phyloP scores from a whole-genome alignment of 164 flowering plant genomes.

The Macadamia integrifolia region DNA sequence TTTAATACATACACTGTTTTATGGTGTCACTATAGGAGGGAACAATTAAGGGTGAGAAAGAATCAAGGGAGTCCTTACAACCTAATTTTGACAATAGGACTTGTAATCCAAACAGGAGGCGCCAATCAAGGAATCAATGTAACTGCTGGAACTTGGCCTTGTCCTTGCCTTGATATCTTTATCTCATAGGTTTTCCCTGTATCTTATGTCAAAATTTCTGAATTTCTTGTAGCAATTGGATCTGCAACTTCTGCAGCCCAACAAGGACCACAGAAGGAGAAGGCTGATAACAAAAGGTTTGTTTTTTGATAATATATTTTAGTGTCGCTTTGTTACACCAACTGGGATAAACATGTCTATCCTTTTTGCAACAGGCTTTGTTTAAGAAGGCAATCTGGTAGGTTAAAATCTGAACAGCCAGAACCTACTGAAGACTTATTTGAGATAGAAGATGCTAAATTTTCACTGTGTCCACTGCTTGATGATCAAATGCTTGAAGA shows the following conservation, averaged over 20 bases:
- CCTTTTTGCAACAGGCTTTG: slow-evolving; percentile 31
- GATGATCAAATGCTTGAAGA: slow-evolving; percentile 14
- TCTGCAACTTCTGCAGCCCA: slow-evolving; percentile 15
- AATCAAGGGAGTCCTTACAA: slow-evolving; percentile 11
- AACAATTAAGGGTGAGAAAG: slow-evolving; percentile 14
- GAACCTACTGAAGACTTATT: slow-evolving; percentile 43
- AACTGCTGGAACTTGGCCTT: slow-evolving; percentile 12
- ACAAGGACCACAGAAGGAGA: slow-evolving; percentile 30
- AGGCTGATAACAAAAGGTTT: slow-evolving; percentile 49
- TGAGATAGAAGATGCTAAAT: slow-evolving; percentile 48
- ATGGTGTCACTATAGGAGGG: slow-evolving; percentile 18
- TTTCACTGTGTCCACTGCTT: slow-evolving; percentile 11
- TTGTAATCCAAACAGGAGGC: slow-evolving; percentile 30
- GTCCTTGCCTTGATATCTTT: not conserved
- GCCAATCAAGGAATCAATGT: slow-evolving; percentile 48
- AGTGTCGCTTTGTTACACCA: not conserved
- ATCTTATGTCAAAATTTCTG: slow-evolving; percentile 1
- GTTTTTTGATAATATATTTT: not conserved
- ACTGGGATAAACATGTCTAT: too few relatives aligned
- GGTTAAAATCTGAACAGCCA: slow-evolving; percentile 26
- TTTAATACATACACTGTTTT: slow-evolving; percentile 3
- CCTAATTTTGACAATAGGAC: slow-evolving; percentile 18
- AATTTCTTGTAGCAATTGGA: slow-evolving; percentile 44
- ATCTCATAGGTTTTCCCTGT: not conserved
- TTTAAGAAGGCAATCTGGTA: slow-evolving; percentile 60